These are phyloP conservation scores for Cochlearia excelsa DNA, from an alignment of 345 rosid species.

Conservation along the genomic window DNA sequence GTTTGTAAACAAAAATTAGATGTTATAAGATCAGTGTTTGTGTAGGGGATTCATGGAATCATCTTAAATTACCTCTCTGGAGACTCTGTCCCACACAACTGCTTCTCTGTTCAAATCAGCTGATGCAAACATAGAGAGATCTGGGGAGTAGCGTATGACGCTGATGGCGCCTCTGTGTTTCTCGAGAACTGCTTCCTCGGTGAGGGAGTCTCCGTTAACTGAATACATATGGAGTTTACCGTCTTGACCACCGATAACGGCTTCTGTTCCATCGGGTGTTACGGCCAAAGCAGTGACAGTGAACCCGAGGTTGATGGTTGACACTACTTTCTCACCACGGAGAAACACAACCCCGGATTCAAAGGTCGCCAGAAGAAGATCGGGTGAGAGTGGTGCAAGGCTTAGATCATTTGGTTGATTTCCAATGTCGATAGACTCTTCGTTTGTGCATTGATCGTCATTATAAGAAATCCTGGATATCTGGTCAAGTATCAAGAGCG, in stretches of 20 bases:
- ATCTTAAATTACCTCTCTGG: slow-evolving; percentile 63
- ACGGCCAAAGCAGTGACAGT: slow-evolving; percentile 72
- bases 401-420: slow-evolving; percentile 88
- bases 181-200: slow-evolving; percentile 77
- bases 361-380: slow-evolving; percentile 60
- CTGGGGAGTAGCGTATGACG: slow-evolving; percentile 82
- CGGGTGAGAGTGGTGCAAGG: slow-evolving; percentile 65
- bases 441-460: slow-evolving; percentile 69
- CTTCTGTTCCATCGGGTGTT: slow-evolving; percentile 91
- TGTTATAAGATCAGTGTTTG: slow-evolving; percentile 1
- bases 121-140: slow-evolving; percentile 88
- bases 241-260: slow-evolving; percentile 74
- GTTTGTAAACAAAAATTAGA: slow-evolving; percentile 14
- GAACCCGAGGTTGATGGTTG: slow-evolving; percentile 74
- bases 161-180: slow-evolving; percentile 87
- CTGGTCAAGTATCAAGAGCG: slow-evolving; percentile 38
- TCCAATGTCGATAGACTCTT: slow-evolving; percentile 65
- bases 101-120: slow-evolving; percentile 92
- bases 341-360: slow-evolving; percentile 84
- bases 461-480: slow-evolving; percentile 68
- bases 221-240: slow-evolving; percentile 80
- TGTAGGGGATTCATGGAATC: not conserved
- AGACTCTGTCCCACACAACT: slow-evolving; percentile 73
- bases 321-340: slow-evolving; percentile 60
- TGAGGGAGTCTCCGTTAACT: slow-evolving; percentile 60